Evolutionary conservation across 129 eudicot genomes (phyloP), one percentile per base, ranked within the genome.

Genomic region (Escallonia rubra): DNA sequence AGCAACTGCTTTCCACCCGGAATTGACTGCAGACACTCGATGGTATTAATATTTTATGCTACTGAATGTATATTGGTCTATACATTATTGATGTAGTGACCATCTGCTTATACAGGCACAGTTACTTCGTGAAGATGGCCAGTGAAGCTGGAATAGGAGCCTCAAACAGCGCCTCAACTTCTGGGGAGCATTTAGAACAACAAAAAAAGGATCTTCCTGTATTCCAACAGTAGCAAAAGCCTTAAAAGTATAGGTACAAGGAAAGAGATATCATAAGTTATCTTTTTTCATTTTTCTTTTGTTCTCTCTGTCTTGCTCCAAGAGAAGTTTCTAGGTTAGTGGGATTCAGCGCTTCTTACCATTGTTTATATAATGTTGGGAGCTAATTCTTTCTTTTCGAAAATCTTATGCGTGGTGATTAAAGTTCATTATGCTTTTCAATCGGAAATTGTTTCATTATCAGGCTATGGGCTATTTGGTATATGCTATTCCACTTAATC

Each of bases 1-100:
- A 40, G 98, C 92, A 68, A 93, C 96, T 15, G 98, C 98, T 46
- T 93, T 93, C 69, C 98, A 93, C 77, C 98, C 98, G 38, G 98
- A 93, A 70, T 54, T 93, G 61, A 93, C 98, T 14, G 87, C 89
- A 16, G 98, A 93, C 74, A 84, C 90, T 43, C 79, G 98, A 82
- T 93, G 98, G 98, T 86, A 77, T 45, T 14, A 60, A 14, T 51
- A 64, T 71, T 56, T 70, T 64, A 14, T 23, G 8, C 53, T 16
- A 13, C 48, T 49, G 10, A 50, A 34, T 7, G 45, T 8, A 41
- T 12, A 11, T 64, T 43, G 43, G 8, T 41, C 12, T 10, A 58
- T 72, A 11, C 16, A 4, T 59, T 53, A 61, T 11, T 54, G 7
- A 11, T 48, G 7, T 39, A 2, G 23, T 58, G 0, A 42, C 3